Evolutionary conservation across 2,329 filamentous ascomycete genomes (phyloP), one percentile per base, ranked within the genome.

Genomic region (Penicillium rolfsii): DNA sequence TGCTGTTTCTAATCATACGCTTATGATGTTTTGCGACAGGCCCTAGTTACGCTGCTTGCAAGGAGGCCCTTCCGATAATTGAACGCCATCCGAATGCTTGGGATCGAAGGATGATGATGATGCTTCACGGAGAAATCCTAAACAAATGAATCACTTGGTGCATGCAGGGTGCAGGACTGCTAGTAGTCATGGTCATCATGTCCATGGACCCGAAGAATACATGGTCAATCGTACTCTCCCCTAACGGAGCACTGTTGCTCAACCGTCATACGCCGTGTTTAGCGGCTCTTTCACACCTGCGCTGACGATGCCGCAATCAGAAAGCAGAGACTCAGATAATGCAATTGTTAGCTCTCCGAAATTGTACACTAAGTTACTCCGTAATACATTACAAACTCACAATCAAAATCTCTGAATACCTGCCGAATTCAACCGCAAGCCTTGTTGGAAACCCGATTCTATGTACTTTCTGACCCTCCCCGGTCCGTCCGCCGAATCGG

Each of bases 21-120:
- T 41, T 22, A 7, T 19, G 40, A 41, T n/a, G 6, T 52, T 52
- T 52, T 52, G n/a, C 22, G 49, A 41, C 8, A 33, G 12, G 3
- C 7, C 33, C 48, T 52, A 41, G 38, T 40, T 19, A 35, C 9
- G 4, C n/a, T 22, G 22, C 26, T 50, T 52, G 55, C 55, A 57
- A 57, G 55, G 46, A 50, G 26, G 12, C 28, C 7, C 24, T 24
- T 30, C 26, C 45, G 55, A 52, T 52, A 52, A 52, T 57, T 56
- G 54, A 49, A 30, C 19, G 30, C 53, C 45, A 30, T 48, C 26
- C 22, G 4, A 4, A 48, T 28, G 24, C 43, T 16, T 28, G 43
- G 5, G n/a, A 41, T 41, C 30, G 30, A 33, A n/a, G 24, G 24
- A 24, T 45, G 22, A 45, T 30, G 24, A 24, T 45, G 22, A 45